Evolutionary conservation across 2,329 filamentous ascomycete genomes (phyloP), one percentile per base, ranked within the genome.

Genomic region (Ophidiomyces ophidiicola): DNA sequence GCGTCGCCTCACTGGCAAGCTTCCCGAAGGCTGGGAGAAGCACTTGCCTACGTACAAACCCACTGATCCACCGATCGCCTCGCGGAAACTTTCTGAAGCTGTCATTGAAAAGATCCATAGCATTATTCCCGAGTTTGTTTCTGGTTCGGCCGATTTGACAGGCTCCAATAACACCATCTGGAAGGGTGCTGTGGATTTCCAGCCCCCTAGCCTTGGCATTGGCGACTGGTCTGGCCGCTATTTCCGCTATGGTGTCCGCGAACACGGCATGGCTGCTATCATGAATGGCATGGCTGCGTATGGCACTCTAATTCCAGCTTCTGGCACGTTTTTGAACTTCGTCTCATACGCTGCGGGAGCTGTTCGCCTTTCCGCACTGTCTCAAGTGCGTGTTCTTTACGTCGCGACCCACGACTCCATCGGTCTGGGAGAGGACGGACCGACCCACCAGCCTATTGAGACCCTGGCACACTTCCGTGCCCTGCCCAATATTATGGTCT

Each of bases 361-460:
- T 56, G 81, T 96, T 60, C 88, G 90, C 68, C 78, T 98, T 46
- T 94, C 87, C 25, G 79, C 90, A 28, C 76, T 98, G 53, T 93
- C 87, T 32, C 87, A 83, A 65, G 74, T 87, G 62, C 88, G 88
- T 56, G 73, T 78, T 60, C 87, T 98, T 71, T 93, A 90, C 80
- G 76, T 96, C 54, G 88, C 90, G 57, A 96, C 88, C 53, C 88
- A 96, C 76, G 88, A 96, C 75, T 94, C 88, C 50, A 98, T 98
- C 56, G 90, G 90, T 72, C 84, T 96, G 52, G 90, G 90, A 67
- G 90, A 98, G 71, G 90, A 98, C 59, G 90, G 90, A 48, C 88
- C 90, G 53, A 98, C 90, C 42, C 90, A 98, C 71, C 90, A 98
- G 76, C 90, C 90, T 63, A 94, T 98, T 54, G 90, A 98, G 78